Evolutionary conservation across 1,284 basidiomycete genomes (phyloP).

Genomic region (Irpex sp.): DNA sequence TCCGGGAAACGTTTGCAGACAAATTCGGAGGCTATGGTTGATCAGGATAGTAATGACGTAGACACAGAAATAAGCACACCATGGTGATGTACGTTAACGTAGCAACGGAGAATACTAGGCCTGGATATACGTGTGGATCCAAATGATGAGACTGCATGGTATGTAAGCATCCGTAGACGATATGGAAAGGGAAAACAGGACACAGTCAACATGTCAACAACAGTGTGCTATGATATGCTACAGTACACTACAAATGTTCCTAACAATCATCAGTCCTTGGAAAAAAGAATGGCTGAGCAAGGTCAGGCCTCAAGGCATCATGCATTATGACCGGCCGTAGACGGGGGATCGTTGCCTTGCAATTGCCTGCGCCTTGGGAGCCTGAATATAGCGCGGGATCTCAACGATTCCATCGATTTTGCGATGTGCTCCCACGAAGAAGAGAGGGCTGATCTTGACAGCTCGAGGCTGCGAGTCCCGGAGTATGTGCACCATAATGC

Average conservation of each 20-base stretch:
- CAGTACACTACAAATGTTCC: not conserved
- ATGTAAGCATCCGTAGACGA: not conserved
- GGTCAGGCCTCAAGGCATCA: not conserved
- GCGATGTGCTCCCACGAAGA: not conserved
- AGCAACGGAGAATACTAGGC: not conserved
- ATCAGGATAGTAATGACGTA: conserved; percentile 27
- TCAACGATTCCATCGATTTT: not conserved
- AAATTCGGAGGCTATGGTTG: conserved; percentile 18
- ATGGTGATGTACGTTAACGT: not conserved
- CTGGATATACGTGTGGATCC: not conserved
- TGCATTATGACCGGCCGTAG: not conserved
- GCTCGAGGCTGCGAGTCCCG: not conserved
- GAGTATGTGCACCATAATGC: not conserved
- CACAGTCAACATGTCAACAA: not conserved
- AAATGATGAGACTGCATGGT: not conserved
- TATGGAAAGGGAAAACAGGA: no score
- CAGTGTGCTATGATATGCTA: not conserved
- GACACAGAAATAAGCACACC: conserved; percentile 12
- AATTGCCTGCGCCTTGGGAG: not conserved
- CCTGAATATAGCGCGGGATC: not conserved
- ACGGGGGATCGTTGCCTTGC: not conserved
- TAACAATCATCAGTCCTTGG: not conserved
- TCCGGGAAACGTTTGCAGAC: conserved; percentile 11
- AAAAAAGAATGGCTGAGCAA: not conserved
- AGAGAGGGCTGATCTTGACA: not conserved